phyloP scores from a whole-genome alignment of 2,329 filamentous ascomycete genomes.

The Spiromastix sp. region DNA sequence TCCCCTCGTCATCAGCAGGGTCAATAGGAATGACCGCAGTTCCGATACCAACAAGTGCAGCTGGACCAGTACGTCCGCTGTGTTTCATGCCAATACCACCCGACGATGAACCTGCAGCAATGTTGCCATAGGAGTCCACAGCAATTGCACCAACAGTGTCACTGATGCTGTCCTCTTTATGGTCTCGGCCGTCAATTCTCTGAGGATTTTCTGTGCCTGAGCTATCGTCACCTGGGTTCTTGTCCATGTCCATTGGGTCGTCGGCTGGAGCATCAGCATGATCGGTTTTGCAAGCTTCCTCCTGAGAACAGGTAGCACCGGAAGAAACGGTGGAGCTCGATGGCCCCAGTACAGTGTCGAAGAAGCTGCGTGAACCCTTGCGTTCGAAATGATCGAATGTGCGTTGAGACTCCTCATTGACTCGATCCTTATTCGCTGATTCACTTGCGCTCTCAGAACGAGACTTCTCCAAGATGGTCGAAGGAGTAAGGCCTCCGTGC shows the following conservation, averaged over 20 bases:
- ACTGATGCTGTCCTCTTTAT: conserved; percentile 56
- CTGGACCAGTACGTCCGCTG: conserved; percentile 79
- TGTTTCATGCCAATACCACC: conserved; percentile 99
- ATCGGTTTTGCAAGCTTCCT: too few relatives aligned
- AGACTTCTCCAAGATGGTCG: too few relatives aligned
- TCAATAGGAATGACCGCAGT: conserved; percentile 77
- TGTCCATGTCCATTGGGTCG: background rate
- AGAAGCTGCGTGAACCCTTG: background rate
- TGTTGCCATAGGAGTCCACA: conserved; percentile 72
- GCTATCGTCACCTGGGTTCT: too few relatives aligned
- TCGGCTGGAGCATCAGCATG: background rate
- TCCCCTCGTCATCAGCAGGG: conserved; percentile 55
- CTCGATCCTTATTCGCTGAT: background rate
- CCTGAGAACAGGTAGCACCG: too few relatives aligned
- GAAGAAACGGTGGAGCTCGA: background rate
- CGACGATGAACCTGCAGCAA: conserved; percentile 91
- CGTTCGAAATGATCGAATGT: background rate
- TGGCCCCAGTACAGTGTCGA: background rate
- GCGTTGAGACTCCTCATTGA: background rate
- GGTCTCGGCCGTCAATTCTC: too few relatives aligned
- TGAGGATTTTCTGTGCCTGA: too few relatives aligned
- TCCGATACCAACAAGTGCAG: conserved; percentile 83
- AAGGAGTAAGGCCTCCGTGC: too few relatives aligned
- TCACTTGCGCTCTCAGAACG: too few relatives aligned
- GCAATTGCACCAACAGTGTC: conserved; percentile 96